Base-by-base conservation (phyloP, 371 early-diverging fungal species). In the Nematocida sp. region DNA sequence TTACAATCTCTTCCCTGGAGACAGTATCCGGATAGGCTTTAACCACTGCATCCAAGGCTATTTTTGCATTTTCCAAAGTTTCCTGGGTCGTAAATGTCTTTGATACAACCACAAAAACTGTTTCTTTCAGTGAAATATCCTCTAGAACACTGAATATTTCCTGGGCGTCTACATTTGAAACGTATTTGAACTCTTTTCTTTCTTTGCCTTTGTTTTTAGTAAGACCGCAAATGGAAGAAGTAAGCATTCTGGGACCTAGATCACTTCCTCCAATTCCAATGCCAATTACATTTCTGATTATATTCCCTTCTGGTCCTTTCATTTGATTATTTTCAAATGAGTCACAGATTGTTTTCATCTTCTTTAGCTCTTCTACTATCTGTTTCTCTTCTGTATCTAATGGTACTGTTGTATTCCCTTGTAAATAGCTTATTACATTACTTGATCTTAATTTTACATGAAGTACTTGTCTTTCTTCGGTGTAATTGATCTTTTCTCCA, bases 201-300 rank as follows among this genome's bases (percentile, higher is more conserved):
- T 25, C 58, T 17, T 27, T 47, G 25, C 57, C 46, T 46, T 19
- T 49, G 13, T 38, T 55, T 40, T 45, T 27, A 4, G 49, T 25
- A 17, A 37, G 27, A 21, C 46, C 37, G 11, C 51, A n/a, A 78
- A 97, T 85, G 7, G 98, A 94, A 83, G 94, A 91, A 27, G 91
- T 92, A 34, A 94, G 95, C 93, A 96, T 92, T 65, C 92, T 90
- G 21, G 98, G 98, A 34, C 98, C 98, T 51, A 97, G 86, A 84
- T 97, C 96, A n/a, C 93, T 93, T 78, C 96, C 98, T 79, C 96
- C 98, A 79, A 97, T 97, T 80, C 98, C 96, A 82, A 96, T 94
- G 86, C 95, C 95, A 80, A 97, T 91, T 40, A 97, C 84, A 77
- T 92, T 92, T 48, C 90, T 90, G 78, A 97, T 91, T 43, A 81